Conservation (phyloP, 2,329 filamentous ascomycete genomes). For the Xylariomycetidae sp. region DNA sequence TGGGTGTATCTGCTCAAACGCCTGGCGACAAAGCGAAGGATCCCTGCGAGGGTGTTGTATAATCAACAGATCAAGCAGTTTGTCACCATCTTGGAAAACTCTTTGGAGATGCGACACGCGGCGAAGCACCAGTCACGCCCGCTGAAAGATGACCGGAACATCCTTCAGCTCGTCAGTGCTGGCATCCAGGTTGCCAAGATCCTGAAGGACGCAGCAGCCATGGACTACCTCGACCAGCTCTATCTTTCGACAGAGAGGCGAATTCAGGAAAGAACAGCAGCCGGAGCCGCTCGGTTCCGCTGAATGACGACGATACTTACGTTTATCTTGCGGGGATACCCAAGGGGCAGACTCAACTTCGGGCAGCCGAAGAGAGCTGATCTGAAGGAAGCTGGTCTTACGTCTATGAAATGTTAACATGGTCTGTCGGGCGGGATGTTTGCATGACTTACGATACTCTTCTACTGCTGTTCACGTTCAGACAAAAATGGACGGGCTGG, state of each 20-base stretch:
- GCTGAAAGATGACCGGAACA: constrained; percentile 82
- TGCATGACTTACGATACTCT: no score
- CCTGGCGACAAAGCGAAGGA: constrained; percentile 77
- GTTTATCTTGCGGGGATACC: no score
- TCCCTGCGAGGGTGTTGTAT: constrained; percentile 77
- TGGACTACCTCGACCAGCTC: constrained; percentile 74
- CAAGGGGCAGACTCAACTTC: constrained; percentile 9
- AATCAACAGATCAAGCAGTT: constrained; percentile 90
- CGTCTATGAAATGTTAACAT: no score
- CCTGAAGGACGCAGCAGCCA: constrained; percentile 74
- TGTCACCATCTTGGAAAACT: constrained; percentile 83
- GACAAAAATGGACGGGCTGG: no score
- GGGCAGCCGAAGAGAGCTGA: no score
- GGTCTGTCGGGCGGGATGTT: no score
- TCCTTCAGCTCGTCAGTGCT: constrained; percentile 79
- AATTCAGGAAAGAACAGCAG: constrained; percentile 60
- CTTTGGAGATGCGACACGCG: constrained; percentile 79
- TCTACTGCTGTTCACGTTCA: no score
- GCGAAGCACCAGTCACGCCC: constrained; percentile 78
- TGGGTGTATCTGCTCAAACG: constrained; percentile 86
- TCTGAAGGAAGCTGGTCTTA: no score
- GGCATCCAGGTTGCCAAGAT: constrained; percentile 86
- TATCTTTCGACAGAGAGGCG: constrained; percentile 77
- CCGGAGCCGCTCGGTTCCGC: constrained; percentile 36
- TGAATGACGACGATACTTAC: no score